Base-by-base conservation (phyloP, 768 basidiomycete genomes). In the Lactarius indigo region DNA sequence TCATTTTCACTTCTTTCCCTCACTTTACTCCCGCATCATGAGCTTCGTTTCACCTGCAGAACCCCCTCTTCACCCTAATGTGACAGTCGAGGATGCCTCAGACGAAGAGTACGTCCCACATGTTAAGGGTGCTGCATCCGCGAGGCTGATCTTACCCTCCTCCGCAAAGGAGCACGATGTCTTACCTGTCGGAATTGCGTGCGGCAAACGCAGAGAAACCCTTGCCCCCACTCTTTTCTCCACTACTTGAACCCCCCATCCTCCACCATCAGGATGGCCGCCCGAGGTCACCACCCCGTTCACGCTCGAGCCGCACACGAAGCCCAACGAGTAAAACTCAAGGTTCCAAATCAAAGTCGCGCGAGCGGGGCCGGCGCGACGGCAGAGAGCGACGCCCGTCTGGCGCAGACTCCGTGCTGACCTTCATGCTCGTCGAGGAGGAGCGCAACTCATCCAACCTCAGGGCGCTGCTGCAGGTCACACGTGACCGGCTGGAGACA, bases 391-490 rank as follows among this genome's bases (percentile, higher is more conserved):
- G 69, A 7, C 64, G 62, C 6, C 56, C 68, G 6, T 66, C 68
- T 9, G 64, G 63, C 28, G 26, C 66, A 20, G 66, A 61, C 37
- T 66, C 69, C 57, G 66, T 71, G 68, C 42, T 71, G 62, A 66
- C 66, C n/a, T 23, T 71, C 37, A 69, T 71, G 70, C 60, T 71
- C 44, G 70, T 57, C 44, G 70, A 71, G 59, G 68, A 69, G 41
- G 70, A 71, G 52, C 68, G 70, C 47, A 69, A 71, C 62, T 63
- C 70, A 42, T 66, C 67, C 61, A 69, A 66, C 42, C 64, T 71
- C 35, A 69, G 66, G 44, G 64, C 68, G 50, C 44, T 71, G 59
- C 52, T 71, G 52, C 68, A 64, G 47, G 58, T 69, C 42, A 69
- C 70, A 28, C 62, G 65, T 12, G 70, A 66, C 30, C 64, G 70